Conservation (phyloP, 495 filamentous ascomycete genomes). For the Penicillium turbatum region DNA sequence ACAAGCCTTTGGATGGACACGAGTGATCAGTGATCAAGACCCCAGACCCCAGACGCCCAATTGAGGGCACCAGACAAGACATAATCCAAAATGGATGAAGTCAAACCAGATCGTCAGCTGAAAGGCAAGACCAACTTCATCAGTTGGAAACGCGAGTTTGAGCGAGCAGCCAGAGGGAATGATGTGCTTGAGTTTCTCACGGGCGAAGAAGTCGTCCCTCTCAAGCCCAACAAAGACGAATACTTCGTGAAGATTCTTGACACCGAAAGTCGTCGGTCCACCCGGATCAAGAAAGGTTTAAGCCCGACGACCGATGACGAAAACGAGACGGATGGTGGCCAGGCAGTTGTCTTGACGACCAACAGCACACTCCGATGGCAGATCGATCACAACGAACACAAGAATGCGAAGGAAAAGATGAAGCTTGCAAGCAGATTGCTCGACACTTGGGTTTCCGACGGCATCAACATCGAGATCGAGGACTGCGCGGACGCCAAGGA, state of each 20-base stretch:
- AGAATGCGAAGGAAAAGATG: not conserved
- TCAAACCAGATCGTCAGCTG: not conserved
- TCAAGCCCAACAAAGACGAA: not conserved
- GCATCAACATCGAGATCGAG: constrained; percentile 2
- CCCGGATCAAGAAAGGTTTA: not conserved
- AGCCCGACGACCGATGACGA: not conserved
- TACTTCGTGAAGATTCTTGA: not conserved
- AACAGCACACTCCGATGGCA: not conserved
- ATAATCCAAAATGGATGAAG: not conserved
- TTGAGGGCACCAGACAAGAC: not conserved
- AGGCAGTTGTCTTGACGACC: not conserved
- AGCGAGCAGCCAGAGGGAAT: not conserved
- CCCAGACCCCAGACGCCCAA: constrained; percentile 2
- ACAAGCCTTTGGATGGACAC: constrained; percentile 5
- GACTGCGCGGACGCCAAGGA: not conserved
- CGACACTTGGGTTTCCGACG: not conserved
- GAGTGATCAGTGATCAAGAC: constrained; percentile 5
- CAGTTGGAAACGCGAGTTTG: not conserved
- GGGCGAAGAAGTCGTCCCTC: not conserved
- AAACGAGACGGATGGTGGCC: not conserved
- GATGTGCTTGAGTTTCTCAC: not conserved
- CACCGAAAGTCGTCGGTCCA: not conserved
- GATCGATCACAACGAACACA: not conserved
- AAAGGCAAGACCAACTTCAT: constrained; percentile 1
- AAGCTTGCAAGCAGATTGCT: not conserved